phyloP scores from a whole-genome alignment of 257 asterid species.

The Nyctanthes arbortristis region DNA sequence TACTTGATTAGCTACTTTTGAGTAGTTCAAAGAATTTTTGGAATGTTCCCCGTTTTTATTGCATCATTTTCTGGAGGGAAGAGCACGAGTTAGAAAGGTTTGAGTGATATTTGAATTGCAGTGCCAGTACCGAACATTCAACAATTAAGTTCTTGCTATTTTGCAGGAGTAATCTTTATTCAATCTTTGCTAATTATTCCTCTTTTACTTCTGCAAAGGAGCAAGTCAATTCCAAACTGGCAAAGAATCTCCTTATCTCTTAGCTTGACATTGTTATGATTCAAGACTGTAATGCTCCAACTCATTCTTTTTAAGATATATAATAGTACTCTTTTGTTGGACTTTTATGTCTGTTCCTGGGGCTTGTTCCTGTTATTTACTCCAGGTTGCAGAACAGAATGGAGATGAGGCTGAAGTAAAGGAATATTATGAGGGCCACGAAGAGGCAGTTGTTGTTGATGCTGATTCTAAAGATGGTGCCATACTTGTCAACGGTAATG shows the following conservation, averaged over 20 bases:
- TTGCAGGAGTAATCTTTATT: conserved; percentile 60
- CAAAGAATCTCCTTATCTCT: too few relatives aligned
- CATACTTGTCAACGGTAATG: conserved; percentile 67
- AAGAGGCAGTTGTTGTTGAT: conserved; percentile 72
- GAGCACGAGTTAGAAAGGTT: background rate
- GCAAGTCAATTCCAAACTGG: too few relatives aligned
- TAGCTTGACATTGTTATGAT: too few relatives aligned
- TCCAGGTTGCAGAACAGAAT: conserved; percentile 52
- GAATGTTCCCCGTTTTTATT: too few relatives aligned
- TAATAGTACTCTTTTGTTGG: background rate
- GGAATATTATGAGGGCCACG: conserved; percentile 53
- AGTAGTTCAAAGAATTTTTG: too few relatives aligned
- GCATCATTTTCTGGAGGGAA: too few relatives aligned
- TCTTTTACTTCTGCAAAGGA: too few relatives aligned
- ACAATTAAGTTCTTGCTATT: conserved; percentile 19
- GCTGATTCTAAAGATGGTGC: conserved; percentile 84
- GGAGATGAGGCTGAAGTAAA: conserved; percentile 56
- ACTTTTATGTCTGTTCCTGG: too few relatives aligned
- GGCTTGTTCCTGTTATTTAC: conserved; percentile 15
- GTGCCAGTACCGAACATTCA: conserved; percentile 10
- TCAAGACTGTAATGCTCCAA: too few relatives aligned
- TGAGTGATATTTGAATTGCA: background rate
- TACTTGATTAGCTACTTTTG: too few relatives aligned
- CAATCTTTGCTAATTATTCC: too few relatives aligned
- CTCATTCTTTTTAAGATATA: too few relatives aligned